A percentile compares a stretch with the other conserved stretches of the same genome.
Conservation (phyloP, 257 asterid genomes). For the Buddleja alternifolia region DNA sequence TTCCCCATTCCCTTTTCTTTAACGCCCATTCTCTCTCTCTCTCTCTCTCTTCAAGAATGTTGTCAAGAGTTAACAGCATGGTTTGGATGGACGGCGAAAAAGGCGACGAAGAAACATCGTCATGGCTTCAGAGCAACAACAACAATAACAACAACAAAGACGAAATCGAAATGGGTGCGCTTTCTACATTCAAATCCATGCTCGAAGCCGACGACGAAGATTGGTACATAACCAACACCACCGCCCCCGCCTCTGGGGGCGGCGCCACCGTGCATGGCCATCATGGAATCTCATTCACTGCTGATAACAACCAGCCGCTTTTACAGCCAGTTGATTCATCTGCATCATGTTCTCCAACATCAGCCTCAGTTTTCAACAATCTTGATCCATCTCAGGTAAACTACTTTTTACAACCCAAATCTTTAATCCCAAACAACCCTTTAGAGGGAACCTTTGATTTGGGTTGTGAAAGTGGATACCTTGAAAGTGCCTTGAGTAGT, state of each 20-base stretch:
- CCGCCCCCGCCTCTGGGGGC: conserved; percentile 21
- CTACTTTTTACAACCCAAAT: conserved; percentile 51
- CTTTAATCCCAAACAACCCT: conserved; percentile 41
- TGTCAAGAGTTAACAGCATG: conserved; percentile 68
- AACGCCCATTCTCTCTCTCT: conserved; percentile 18
- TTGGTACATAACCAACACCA: conserved; percentile 53
- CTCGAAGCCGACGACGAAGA: conserved; percentile 70
- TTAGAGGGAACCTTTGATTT: conserved; percentile 51
- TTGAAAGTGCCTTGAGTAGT: conserved; percentile 48
- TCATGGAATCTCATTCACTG: conserved; percentile 48
- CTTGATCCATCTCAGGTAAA: conserved; percentile 62
- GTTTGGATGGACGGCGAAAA: conserved; percentile 73
- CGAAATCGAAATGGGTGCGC: conserved; percentile 55
- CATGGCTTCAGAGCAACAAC: conserved; percentile 55
- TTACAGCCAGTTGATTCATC: conserved; percentile 68
- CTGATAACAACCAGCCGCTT: conserved; percentile 37
- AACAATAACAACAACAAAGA: conserved; percentile 36
- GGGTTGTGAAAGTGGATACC: conserved; percentile 64
- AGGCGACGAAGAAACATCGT: conserved; percentile 46
- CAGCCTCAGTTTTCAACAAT: conserved; percentile 63
- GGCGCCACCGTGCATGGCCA: conserved; percentile 48
- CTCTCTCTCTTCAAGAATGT: conserved; percentile 40
- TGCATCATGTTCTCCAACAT: conserved; percentile 78
- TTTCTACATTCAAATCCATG: conserved; percentile 76
- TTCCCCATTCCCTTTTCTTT: conserved; percentile 23